Conservation (phyloP, 1,284 basidiomycete species). For the Ceratobasidium sp. region DNA sequence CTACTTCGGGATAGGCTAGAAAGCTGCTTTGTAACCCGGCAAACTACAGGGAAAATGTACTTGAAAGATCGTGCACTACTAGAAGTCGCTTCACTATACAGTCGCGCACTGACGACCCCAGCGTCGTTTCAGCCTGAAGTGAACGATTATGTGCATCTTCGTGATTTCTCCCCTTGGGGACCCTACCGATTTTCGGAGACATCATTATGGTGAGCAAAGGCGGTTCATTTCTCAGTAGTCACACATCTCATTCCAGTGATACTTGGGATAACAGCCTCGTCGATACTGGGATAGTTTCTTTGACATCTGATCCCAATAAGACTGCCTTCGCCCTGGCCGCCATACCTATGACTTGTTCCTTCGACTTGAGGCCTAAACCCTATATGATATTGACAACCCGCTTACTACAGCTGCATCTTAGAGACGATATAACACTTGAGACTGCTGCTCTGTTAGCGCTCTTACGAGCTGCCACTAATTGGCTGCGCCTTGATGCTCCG, state of each 20-base stretch:
- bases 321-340: neutral
- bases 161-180: neutral
- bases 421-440: neutral
- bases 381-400: too few species aligned
- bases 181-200: too few species aligned
- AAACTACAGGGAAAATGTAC: conserved; percentile 1
- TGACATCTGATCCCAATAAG: neutral
- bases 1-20: neutral
- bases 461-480: neutral
- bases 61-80: neutral
- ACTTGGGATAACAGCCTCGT: too few species aligned
- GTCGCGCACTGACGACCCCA: neutral
- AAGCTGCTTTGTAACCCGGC: conserved; percentile 16
- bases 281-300: neutral
- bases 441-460: neutral
- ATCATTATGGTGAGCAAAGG: too few species aligned
- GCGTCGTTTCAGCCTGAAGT: too few species aligned
- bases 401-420: neutral
- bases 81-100: conserved; percentile 12
- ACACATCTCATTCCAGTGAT: neutral
- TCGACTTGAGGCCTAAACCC: too few species aligned
- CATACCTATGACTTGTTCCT: too few species aligned
- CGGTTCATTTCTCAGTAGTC: too few species aligned
- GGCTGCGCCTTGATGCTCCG: neutral
- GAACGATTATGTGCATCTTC: too few species aligned